These are phyloP conservation scores for Artemisia argyi DNA, from an alignment of 129 eudicot genomes.

Conservation along the genomic window DNA sequence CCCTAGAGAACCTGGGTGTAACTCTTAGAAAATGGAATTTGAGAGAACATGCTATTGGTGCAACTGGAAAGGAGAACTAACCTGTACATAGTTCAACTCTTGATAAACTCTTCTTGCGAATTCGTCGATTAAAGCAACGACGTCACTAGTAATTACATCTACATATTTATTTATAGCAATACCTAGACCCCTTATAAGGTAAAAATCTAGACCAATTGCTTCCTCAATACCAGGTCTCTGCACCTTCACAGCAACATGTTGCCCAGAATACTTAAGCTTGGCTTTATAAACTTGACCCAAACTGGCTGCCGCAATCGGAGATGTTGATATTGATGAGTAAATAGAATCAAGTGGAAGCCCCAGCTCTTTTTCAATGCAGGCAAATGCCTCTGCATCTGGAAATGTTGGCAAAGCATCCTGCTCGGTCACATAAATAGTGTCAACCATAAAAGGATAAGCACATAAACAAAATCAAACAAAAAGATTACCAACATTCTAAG, in stretches of 20 bases:
- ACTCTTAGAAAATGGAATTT: neutral
- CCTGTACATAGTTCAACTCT: conserved; percentile 99
- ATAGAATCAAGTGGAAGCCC: conserved; percentile 78
- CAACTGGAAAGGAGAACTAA: conserved; percentile 34
- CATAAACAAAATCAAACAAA: neutral
- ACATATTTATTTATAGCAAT: conserved; percentile 73
- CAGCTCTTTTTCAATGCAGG: conserved; percentile 87
- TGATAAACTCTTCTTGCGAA: conserved; percentile 96
- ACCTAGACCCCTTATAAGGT: conserved; percentile 84
- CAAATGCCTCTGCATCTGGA: conserved; percentile 89
- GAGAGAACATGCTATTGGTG: conserved; percentile 11
- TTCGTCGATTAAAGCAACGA: conserved; percentile 91
- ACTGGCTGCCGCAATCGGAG: conserved; percentile 99
- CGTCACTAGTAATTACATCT: conserved; percentile 77
- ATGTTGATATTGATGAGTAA: conserved; percentile 76
- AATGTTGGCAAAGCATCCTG: conserved; percentile 97
- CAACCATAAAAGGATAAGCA: neutral
- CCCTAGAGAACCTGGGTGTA: neutral
- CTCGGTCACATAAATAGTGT: conserved; percentile 19
- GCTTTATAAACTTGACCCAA: conserved; percentile 98
- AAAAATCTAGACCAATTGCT: conserved; percentile 85
- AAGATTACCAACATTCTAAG: neutral
- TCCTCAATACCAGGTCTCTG: conserved; percentile 98
- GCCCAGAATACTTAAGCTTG: conserved; percentile 71
- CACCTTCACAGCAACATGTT: conserved; percentile 95